These are phyloP conservation scores for Peziza echinospora DNA, from an alignment of 495 filamentous ascomycete species.

Conservation along the genomic window DNA sequence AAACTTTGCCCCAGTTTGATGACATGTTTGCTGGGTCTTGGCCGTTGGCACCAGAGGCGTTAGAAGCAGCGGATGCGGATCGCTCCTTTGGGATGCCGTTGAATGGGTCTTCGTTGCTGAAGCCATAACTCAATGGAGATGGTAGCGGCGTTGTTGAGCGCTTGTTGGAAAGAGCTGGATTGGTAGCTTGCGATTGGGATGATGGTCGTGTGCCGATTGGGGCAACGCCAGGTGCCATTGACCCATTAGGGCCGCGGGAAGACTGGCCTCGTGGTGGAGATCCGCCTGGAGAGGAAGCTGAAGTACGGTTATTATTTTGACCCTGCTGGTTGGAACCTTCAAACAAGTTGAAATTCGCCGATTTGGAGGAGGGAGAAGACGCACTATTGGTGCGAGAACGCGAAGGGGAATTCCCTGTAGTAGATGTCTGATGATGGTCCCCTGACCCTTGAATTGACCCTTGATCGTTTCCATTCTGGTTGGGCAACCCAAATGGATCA, in stretches of 20 bases:
- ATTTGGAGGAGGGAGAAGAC: constrained; percentile 56
- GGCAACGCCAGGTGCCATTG: constrained; percentile 41
- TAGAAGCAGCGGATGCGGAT: constrained; percentile 39
- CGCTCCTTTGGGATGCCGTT: constrained; percentile 28
- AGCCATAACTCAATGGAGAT: constrained; percentile 62
- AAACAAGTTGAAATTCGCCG: constrained; percentile 41
- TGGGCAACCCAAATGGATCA: constrained; percentile 35
- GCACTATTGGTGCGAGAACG: constrained; percentile 72
- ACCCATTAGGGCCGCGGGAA: constrained; percentile 29
- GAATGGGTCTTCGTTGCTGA: neutral
- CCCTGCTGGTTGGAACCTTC: constrained; percentile 27
- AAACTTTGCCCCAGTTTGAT: constrained; percentile 26
- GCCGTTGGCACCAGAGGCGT: constrained; percentile 26
- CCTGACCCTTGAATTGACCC: constrained; percentile 17
- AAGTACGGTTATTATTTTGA: constrained; percentile 39
- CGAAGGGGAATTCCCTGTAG: constrained; percentile 34
- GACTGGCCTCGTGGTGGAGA: constrained; percentile 45
- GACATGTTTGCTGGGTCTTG: constrained; percentile 10
- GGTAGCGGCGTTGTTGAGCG: constrained; percentile 75
- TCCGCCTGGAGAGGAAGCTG: constrained; percentile 73
- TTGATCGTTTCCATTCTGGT: constrained; percentile 20
- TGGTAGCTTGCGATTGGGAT: constrained; percentile 29
- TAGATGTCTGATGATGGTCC: constrained; percentile 22
- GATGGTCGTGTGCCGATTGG: constrained; percentile 79
- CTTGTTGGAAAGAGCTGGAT: constrained; percentile 49